Evolutionary conservation across 371 early-diverging fungal species (phyloP).

Genomic region (Batrachochytrium dendrobatidis): DNA sequence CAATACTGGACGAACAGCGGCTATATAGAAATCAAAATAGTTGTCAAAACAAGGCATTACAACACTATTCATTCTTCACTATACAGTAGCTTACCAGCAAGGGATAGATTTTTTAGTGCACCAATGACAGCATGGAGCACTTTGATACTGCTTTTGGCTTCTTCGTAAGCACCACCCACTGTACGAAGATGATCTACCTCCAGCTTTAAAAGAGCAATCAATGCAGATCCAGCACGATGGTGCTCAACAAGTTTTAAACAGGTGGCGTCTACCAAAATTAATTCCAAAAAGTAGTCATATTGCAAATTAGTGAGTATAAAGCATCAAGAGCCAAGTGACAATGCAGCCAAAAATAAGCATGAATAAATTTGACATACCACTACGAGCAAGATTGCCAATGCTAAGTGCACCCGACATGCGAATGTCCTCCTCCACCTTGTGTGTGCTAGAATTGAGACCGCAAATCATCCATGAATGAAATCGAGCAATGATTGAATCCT

Average conservation of each 20-base stretch:
- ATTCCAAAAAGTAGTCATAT: too few relatives aligned
- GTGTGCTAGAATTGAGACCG: slow-evolving; percentile 14
- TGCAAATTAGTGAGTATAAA: too few relatives aligned
- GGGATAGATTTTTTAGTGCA: slow-evolving; percentile 42
- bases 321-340: too few relatives aligned
- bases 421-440: slow-evolving; percentile 40
- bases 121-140: slow-evolving; percentile 47
- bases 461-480: slow-evolving; percentile 39
- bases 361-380: slow-evolving; percentile 30
- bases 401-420: slow-evolving; percentile 44
- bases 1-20: slow-evolving; percentile 23
- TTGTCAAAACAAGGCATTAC: not conserved
- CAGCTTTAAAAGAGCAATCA: slow-evolving; percentile 30
- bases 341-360: too few relatives aligned
- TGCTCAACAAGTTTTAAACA: slow-evolving; percentile 27
- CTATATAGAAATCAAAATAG: slow-evolving; percentile 9
- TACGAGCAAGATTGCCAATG: slow-evolving; percentile 45
- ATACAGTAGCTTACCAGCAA: slow-evolving; percentile 29
- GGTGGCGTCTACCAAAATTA: slow-evolving; percentile 26
- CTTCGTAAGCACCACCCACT: slow-evolving; percentile 14
- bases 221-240: slow-evolving; percentile 24
- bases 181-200: slow-evolving; percentile 20
- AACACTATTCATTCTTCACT: too few relatives aligned
- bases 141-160: slow-evolving; percentile 34
- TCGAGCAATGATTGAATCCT: slow-evolving; percentile 22